A percentile compares a stretch with the other conserved stretches of the same genome.
phyloP scores from a whole-genome alignment of 495 filamentous ascomycete genomes.

The Lentithecium fluviatile region DNA sequence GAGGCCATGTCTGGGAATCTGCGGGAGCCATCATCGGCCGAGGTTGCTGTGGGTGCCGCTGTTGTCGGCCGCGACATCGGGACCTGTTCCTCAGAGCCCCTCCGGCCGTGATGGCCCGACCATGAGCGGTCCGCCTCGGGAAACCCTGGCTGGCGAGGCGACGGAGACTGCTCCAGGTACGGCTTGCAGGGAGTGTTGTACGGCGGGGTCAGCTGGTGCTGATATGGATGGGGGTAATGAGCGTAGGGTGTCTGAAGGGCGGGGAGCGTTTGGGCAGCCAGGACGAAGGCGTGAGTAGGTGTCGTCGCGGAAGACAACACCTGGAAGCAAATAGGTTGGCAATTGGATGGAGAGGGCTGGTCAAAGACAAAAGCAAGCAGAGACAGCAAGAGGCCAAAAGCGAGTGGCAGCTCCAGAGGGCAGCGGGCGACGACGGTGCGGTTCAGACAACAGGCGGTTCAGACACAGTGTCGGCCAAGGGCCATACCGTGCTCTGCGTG shows the following conservation, averaged over 20 bases:
- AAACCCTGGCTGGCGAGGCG: slow-evolving; percentile 4
- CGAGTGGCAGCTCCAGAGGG: background rate
- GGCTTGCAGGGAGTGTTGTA: slow-evolving; percentile 28
- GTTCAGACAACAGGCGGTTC: no score
- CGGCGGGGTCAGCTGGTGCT: slow-evolving; percentile 22
- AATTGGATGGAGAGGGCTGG: background rate
- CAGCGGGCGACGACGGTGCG: no score
- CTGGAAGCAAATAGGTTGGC: background rate
- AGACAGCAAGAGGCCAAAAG: background rate
- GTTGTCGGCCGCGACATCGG: slow-evolving; percentile 32
- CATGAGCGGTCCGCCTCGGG: slow-evolving; percentile 28
- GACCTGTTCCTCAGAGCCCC: slow-evolving; percentile 32
- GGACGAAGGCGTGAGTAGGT: slow-evolving; percentile 15
- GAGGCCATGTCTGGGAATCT: slow-evolving; percentile 17
- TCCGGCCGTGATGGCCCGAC: slow-evolving; percentile 21
- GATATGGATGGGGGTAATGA: slow-evolving; percentile 31
- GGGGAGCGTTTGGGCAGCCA: slow-evolving; percentile 35
- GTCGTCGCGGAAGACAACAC: slow-evolving; percentile 28
- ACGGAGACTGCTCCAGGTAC: slow-evolving; percentile 12
- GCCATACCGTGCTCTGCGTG: slow-evolving; percentile 2
- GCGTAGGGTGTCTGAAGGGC: slow-evolving; percentile 27
- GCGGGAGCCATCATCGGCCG: slow-evolving; percentile 13
- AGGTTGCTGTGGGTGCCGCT: slow-evolving; percentile 18
- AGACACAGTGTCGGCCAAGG: background rate
- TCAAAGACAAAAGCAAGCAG: slow-evolving; percentile 1